Base-by-base conservation (phyloP, 192 early-diverging fungal species). In the Backusella sp. region DNA sequence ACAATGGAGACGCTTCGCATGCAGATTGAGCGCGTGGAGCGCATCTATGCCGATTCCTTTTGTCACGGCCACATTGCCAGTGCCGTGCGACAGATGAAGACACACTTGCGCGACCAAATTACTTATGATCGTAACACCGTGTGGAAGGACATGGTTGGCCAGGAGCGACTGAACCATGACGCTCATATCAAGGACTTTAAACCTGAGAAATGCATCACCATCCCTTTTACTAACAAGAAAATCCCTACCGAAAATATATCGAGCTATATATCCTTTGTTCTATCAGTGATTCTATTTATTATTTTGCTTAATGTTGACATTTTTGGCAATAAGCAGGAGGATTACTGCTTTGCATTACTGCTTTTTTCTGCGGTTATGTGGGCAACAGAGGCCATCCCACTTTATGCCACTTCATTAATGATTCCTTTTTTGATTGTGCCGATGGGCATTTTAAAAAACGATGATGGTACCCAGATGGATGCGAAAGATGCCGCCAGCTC, bases 311-410 rank as follows among this genome's bases (percentile, higher is more conserved):
- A 82, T 2, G 76, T 90, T 71, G 82, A 87, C 9, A 81, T 91
- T 53, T 96, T 95, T 83, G 86, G 86, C 19, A 85, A 85, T 21
- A 77, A 52, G 0, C 92, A 94, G 76, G 91, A 96, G 82, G 90
- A 94, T 69, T 88, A 92, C 49, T 97, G 96, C 84, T 93, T 95
- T 85, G 96, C 94, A 6, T 88, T 97, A 69, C 84, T 97, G 35
- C 85, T 97, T 46, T 91, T 91, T 49, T 91, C 91, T 66, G 94
- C 94, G 39, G 82, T 91, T 49, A 82, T 97, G 66, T 97, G 96
- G 96, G 96, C 95, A 1, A 92, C 92, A 32, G 96, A 92, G 78
- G 90, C 86, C 11, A 82, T 94, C 26, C 93, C 91, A n/a, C 84
- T 94, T 42, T 94, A 90, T 73, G 88, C 91, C 8, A 94, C 93